Evolutionary conservation across 768 basidiomycete genomes (phyloP), one percentile per base, ranked within the genome.

Genomic region (Tylopilus intermedius): DNA sequence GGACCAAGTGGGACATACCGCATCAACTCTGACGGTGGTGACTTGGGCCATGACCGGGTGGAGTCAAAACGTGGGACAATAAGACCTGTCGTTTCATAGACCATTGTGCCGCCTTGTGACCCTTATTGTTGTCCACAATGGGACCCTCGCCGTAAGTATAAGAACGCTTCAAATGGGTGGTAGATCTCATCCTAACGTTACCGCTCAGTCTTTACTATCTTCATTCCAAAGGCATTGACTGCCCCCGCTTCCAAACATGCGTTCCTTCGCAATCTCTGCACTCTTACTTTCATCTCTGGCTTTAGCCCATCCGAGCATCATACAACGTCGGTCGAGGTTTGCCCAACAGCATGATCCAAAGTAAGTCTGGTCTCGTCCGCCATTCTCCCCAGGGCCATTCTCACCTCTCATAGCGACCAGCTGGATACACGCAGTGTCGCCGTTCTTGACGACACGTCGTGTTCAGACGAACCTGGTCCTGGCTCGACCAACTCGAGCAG

Each of bases 11-110:
- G 30, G 30, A 30, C 30, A 30, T 66, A 84, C 83, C 58, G 80
- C 82, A 64, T 79, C 78, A 32, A 82, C 79, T 46, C 63, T 59
- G 49, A 82, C 53, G 21, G 1, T 52, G 2, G 60, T 66, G 41
- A 62, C 56, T 45, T 57, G 59, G 51, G 53, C 43, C 58, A 65
- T 60, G 24, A 29, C 37, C 27, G 45, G 33, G 8, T 2, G 32
- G 18, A 35, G 9, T 44, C 13, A 11, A 24, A 5, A 5, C 24
- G 47, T 37, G 37, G 37, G 33, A 33, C 32, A 13, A 37, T 7
- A 30, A 8, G 8, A 5, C 30, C 30, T 30, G 30, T 10, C 30
- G 5, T 29, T 5, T 29, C 29, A 29, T 5, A 2, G 32, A 33
- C 33, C 33, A 6, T 38, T 38, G n/a, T 38, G 38, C 6, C n/a